Evolutionary conservation across 2,329 filamentous ascomycete genomes (phyloP).

Genomic region (Coniella vitis): DNA sequence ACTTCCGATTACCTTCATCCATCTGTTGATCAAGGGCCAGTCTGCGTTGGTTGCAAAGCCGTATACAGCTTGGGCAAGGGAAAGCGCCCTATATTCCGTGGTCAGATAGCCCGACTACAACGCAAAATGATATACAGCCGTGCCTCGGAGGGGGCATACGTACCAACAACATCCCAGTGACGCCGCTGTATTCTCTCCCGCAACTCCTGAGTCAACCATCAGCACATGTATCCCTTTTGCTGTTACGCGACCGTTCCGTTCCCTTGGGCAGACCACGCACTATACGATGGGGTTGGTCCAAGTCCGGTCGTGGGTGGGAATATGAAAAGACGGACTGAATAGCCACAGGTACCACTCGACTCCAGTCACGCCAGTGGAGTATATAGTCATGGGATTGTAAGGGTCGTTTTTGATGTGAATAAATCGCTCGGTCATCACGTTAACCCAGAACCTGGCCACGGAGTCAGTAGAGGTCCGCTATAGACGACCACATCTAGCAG

Average conservation of each 20-base stretch:
- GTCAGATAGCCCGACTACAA: not conserved
- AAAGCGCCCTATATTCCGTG: not conserved
- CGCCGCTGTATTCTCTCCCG: not conserved
- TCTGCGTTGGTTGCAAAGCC: not conserved
- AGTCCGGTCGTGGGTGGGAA: too few relatives aligned
- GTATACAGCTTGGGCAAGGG: slow-evolving; percentile 3
- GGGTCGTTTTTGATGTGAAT: not conserved
- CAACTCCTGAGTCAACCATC: too few relatives aligned
- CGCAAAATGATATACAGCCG: too few relatives aligned
- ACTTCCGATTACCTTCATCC: slow-evolving; percentile 1
- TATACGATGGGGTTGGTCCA: too few relatives aligned
- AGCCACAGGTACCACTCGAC: slow-evolving; percentile 6
- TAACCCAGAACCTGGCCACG: slow-evolving; percentile 1
- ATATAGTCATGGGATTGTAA: slow-evolving; percentile 1
- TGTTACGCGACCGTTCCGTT: too few relatives aligned
- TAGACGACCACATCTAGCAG: too few relatives aligned
- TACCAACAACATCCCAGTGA: not conserved
- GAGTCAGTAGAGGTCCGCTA: too few relatives aligned
- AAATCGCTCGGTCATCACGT: slow-evolving; percentile 2
- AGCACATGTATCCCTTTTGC: too few relatives aligned
- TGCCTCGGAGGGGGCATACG: too few relatives aligned
- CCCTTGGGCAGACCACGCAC: too few relatives aligned
- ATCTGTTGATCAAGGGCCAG: not conserved
- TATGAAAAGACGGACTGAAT: not conserved
- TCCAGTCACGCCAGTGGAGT: not conserved